Base-by-base conservation (phyloP, 179 eudicot genomes). In the Silene coronaria region DNA sequence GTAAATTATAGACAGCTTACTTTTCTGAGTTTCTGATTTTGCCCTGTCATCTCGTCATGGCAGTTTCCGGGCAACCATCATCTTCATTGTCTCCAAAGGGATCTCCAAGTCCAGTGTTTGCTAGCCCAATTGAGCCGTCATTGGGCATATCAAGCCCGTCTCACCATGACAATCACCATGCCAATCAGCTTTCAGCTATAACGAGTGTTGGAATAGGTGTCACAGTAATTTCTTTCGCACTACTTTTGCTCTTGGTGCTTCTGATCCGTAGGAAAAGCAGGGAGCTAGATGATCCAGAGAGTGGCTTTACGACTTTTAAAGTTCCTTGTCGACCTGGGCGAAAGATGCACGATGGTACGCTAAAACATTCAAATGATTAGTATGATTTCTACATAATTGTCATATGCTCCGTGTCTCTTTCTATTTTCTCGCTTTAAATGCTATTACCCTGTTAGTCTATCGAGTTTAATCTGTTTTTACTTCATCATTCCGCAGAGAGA, bases 171-270 rank as follows among this genome's bases (percentile, higher is more conserved):
- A 82, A 74, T 48, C 91, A 80, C 68, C 91, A 79, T 74, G 76
- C 62, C 30, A 82, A 83, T 79, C 97, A 78, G 69, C 87, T 95
- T 66, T 80, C 91, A 61, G 77, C 92, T 79, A 68, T 89, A 72
- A 88, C 91, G 36, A 84, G 80, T 76, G 77, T 92, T 73, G 97
- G 91, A 28, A 78, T 92, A 76, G 91, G 86, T 48, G 84, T 95
- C 80, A 87, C 93, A 26, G 87, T 80, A 21, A 72, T 88, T 72
- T 88, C 97, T 73, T 74, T 86, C 63, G 61, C 80, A 71, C 85
- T 89, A 83, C 82, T 95, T 76, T 63, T 81, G 64, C 78, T 86
- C 58, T 79, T 95, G 76, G 78, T 83, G 68, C 77, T 91, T 74
- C 85, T 95, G 77, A 89, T 92, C 78, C 90, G 83, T 48, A 85